Evolutionary conservation across 179 eudicot genomes (phyloP).

Genomic region (Spinacia oleracea): DNA sequence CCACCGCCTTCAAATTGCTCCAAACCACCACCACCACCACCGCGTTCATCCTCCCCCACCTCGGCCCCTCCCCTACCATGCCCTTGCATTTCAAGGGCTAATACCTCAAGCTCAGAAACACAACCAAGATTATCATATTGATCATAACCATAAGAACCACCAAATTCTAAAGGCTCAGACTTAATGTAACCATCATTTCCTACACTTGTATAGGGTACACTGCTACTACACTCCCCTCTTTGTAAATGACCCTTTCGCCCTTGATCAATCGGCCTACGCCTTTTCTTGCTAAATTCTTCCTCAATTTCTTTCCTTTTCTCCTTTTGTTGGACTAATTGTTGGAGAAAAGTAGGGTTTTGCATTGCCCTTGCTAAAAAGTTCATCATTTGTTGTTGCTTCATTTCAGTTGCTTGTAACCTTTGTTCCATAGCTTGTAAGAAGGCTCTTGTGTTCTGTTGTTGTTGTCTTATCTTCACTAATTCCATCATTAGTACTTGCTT

Average conservation of each 20-base stretch:
- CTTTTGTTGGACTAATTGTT: slow-evolving; percentile 56
- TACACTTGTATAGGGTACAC: not conserved
- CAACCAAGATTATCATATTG: slow-evolving; percentile 15
- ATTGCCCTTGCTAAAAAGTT: slow-evolving; percentile 80
- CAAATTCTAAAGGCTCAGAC: slow-evolving; percentile 57
- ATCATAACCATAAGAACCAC: slow-evolving; percentile 33
- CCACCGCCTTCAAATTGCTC: slow-evolving; percentile 35
- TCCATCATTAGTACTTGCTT: slow-evolving; percentile 66
- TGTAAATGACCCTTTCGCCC: slow-evolving; percentile 25
- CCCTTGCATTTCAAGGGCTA: slow-evolving; percentile 91
- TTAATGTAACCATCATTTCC: slow-evolving; percentile 36
- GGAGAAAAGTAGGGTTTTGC: slow-evolving; percentile 73
- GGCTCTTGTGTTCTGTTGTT: slow-evolving; percentile 61
- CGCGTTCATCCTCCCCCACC: slow-evolving; percentile 25
- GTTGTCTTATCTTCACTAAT: slow-evolving; percentile 74
- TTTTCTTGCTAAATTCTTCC: slow-evolving; percentile 56
- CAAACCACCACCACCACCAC: slow-evolving; percentile 23
- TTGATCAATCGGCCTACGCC: slow-evolving; percentile 59
- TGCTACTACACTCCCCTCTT: slow-evolving; percentile 40
- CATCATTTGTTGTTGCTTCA: slow-evolving; percentile 92
- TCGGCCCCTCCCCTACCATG: slow-evolving; percentile 48
- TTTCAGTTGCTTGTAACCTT: slow-evolving; percentile 71
- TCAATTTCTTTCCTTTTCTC: slow-evolving; percentile 62
- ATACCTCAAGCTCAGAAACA: slow-evolving; percentile 79
- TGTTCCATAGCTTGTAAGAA: slow-evolving; percentile 70